Evolutionary conservation across 1,139 yeast species (phyloP), one percentile per base, ranked within the genome.

Genomic region (Candida sp.): DNA sequence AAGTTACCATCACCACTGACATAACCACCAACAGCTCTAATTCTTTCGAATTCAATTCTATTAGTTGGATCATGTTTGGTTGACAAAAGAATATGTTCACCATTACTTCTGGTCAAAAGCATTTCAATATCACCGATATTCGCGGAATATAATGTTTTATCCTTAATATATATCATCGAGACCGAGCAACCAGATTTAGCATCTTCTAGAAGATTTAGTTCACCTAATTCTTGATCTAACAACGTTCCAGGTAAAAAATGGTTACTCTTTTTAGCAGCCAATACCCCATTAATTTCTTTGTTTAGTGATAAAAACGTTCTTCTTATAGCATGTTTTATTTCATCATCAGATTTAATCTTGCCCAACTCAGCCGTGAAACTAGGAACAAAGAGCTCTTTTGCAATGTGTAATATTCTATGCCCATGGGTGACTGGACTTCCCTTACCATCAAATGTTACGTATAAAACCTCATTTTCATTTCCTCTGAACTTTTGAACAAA

Each of bases 91-190:
- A 76, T 68, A 57, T 81, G 87, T 40, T 89, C 95, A 25, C 98
- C 97, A 61, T 87, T 88, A 37, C 82, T 79, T 49, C 85, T 78
- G 4, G 96, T 84, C 43, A 93, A 63, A 43, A 93, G 73, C 0
- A 91, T 93, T 74, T 85, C 87, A 3, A 88, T 81, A 58, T 93
- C 98, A 55, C 99, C 99, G 44, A 87, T 80, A 54, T 91, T 91
- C 3, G 97, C 97, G 19, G 91, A 77, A 60, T 84, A 90, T 27
- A 91, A 63, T 46, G 73, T 76, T 45, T 79, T 79, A 32, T 84
- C 95, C 49, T 80, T 81, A 50, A 93, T 76, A 58, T 88, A 95
- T 9, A 89, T 75, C 19, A 90, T 81, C 0, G 97, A 83, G 0
- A 89, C 87, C 42, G 96, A 81, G 39, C 96, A 85, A 9, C 99